Evolutionary conservation across 768 basidiomycete genomes (phyloP), one percentile per base, ranked within the genome.

Genomic region (Collybiopsis confluens): DNA sequence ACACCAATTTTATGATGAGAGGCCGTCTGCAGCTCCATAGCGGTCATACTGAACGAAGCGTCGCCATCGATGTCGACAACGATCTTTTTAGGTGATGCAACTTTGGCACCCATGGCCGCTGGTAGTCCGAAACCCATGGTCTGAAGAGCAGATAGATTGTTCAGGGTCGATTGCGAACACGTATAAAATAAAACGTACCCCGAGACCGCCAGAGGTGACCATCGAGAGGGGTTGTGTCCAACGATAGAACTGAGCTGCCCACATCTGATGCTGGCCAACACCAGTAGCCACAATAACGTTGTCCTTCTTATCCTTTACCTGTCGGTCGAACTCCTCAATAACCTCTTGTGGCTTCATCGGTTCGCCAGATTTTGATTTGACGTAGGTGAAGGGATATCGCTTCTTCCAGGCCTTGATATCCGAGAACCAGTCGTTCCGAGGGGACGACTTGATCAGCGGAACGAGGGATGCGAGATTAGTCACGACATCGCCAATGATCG

Each of bases 211-310:
- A 30, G 91, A 94, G 13, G 94, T 92, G 51, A 96, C 85, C 87
- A 98, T 80, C 43, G 90, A 79, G 38, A 86, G 79, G 0, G 97
- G 97, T 45, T 87, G 73, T 56, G 73, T 88, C 95, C 95, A 99
- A 55, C 95, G 78, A 72, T 83, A 98, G 67, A 87, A 78, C 69
- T 99, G 97, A 38, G 91, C 92, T 1, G 96, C 96, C 94, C 93
- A 98, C 97, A 98, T 98, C 72, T 99, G 96, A 73, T 98, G 97
- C 68, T 99, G 97, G 7, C 97, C 97, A 20, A 99, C 97, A 61
- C 97, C 97, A 15, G 97, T 99, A 10, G 92, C 70, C 49, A 99
- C 71, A 64, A 99, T 72, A 36, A 97, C 80, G 21, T 98, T 84
- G 54, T 91, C 88, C 73, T 98, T 96, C 68, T 74, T 81, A 55